Conservation (phyloP, 495 filamentous ascomycete genomes). For the Podospora fimiseda region DNA sequence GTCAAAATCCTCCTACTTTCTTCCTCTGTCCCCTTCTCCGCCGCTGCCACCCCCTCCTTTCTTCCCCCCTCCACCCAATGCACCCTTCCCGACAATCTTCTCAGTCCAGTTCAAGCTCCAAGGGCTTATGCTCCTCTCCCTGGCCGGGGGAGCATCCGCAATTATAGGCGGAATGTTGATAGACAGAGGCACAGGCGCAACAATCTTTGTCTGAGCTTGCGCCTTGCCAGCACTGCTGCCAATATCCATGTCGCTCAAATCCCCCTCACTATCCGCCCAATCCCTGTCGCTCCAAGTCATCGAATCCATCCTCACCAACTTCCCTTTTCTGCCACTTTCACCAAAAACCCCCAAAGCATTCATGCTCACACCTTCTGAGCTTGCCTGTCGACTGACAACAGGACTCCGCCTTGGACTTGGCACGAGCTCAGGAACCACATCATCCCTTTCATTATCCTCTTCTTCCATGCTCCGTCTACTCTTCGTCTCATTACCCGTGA, state of each 20-base stretch:
- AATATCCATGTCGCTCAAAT: constrained; percentile 40
- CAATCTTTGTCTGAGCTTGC: not conserved
- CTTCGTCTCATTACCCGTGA: constrained; percentile 36
- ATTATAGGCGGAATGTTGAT: not conserved
- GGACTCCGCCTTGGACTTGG: not conserved
- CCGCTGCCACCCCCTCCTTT: not conserved
- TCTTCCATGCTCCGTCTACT: constrained; percentile 15
- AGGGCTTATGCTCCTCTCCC: constrained; percentile 15
- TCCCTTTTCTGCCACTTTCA: constrained; percentile 2
- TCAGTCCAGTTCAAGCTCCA: constrained; percentile 51
- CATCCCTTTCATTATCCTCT: not conserved
- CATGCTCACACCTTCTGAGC: too few species aligned
- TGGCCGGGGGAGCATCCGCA: constrained; percentile 5
- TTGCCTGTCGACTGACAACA: not conserved
- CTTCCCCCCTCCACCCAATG: not conserved
- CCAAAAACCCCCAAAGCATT: constrained; percentile 8
- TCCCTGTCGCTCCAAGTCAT: constrained; percentile 49
- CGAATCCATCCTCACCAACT: constrained; percentile 29
- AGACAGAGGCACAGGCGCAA: not conserved
- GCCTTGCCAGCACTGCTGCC: constrained; percentile 15
- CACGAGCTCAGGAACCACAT: constrained; percentile 7
- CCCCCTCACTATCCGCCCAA: constrained; percentile 41
- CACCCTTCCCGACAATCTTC: constrained; percentile 47
- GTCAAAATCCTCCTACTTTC: not conserved
- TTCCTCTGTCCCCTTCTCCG: not conserved